Percentiles rank a stretch among this genome's conserved stretches.
Conservation (phyloP, 257 asterid species). For the Solanum chilense region DNA sequence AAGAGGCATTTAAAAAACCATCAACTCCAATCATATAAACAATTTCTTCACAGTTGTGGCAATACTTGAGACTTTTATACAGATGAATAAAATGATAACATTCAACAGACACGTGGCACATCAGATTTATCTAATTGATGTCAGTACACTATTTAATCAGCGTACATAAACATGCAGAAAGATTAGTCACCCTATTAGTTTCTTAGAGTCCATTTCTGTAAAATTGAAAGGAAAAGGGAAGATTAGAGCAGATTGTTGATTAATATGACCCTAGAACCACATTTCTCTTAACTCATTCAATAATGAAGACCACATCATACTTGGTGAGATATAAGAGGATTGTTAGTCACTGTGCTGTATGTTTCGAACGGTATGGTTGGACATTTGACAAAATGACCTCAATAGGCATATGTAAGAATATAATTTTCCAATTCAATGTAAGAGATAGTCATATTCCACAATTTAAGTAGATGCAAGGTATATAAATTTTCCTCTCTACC, state of each 20-base stretch:
- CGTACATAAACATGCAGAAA: neutral
- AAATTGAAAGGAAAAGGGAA: neutral
- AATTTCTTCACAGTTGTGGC: neutral
- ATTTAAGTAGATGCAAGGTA: neutral
- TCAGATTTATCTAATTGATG: neutral
- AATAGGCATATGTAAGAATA: neutral
- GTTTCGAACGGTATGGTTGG: neutral
- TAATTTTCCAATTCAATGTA: neutral
- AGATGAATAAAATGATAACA: neutral
- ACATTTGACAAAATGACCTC: neutral
- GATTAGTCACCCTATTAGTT: neutral
- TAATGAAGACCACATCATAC: neutral
- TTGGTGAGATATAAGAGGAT: neutral
- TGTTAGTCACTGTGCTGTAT: neutral
- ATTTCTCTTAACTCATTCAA: neutral
- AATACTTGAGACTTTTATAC: neutral
- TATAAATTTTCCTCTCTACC: neutral
- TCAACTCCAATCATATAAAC: neutral
- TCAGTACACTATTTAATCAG: neutral
- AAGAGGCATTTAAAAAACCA: neutral
- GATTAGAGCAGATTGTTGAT: neutral
- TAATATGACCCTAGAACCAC: neutral
- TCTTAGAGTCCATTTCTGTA: neutral
- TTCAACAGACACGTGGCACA: neutral
- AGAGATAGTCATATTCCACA: neutral